Percentiles rank a stretch among this genome's conserved stretches.
Evolutionary conservation across 371 early-diverging fungal species (phyloP).

Genomic region (Coemansia sp.): DNA sequence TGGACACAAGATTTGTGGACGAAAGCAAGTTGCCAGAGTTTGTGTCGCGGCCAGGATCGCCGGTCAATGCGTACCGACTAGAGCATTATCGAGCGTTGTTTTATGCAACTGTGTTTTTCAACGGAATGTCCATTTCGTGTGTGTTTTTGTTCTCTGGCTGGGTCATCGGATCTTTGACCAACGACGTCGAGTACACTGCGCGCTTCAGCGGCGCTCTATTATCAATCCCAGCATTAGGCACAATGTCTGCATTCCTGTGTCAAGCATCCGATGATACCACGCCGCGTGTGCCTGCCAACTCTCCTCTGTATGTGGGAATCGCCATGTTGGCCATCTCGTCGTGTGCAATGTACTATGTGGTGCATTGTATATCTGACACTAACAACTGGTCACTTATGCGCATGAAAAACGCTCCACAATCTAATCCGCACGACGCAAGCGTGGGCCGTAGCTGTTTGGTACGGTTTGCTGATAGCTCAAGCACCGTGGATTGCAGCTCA

Average conservation of each 20-base stretch:
- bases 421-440: background rate
- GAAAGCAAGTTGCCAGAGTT: background rate
- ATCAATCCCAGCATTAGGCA: slow-evolving; percentile 28
- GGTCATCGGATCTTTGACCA: slow-evolving; percentile 44
- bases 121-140: slow-evolving; percentile 25
- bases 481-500: background rate
- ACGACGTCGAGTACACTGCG: slow-evolving; percentile 32
- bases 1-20: slow-evolving; percentile 10
- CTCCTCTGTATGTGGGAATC: slow-evolving; percentile 19
- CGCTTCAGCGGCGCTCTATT: slow-evolving; percentile 35
- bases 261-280: background rate
- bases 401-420: background rate
- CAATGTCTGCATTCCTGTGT: slow-evolving; percentile 16
- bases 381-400: slow-evolving; percentile 38
- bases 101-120: slow-evolving; percentile 22
- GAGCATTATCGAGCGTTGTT: slow-evolving; percentile 4
- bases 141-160: slow-evolving; percentile 41
- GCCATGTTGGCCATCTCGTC: slow-evolving; percentile 17
- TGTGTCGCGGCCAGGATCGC: slow-evolving; percentile 1
- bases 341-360: slow-evolving; percentile 22
- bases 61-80: slow-evolving; percentile 7
- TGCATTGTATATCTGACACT: slow-evolving; percentile 32
- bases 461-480: background rate
- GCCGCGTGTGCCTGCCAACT: slow-evolving; percentile 8
- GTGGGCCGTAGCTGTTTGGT: slow-evolving; percentile 6